These are phyloP conservation scores for Harringtonia aguacate DNA, from an alignment of 2,329 filamentous ascomycete genomes.

Conservation along the genomic window DNA sequence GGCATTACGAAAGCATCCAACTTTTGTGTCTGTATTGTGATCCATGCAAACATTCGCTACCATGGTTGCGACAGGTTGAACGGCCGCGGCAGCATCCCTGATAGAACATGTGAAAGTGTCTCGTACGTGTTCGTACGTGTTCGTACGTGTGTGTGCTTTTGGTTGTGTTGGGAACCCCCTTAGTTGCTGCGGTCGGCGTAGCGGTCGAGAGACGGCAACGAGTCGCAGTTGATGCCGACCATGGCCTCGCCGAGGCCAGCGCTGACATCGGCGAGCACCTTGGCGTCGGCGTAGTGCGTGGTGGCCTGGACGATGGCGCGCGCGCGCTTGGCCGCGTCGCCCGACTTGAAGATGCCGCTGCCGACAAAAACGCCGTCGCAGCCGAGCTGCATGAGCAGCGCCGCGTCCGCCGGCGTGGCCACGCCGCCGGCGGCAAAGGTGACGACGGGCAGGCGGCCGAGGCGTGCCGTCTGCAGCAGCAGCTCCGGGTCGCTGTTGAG, in stretches of 20 bases:
- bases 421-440: slow-evolving; percentile 98
- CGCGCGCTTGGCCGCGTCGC: slow-evolving; percentile 79
- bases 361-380: slow-evolving; percentile 98
- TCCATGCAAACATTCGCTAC: no score
- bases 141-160: no score
- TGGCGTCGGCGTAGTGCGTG: slow-evolving; percentile 78
- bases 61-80: no score
- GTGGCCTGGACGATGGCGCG: slow-evolving; percentile 92
- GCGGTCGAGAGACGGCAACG: no score
- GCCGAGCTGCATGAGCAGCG: slow-evolving; percentile 95
- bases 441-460: slow-evolving; percentile 84
- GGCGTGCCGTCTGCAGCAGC: slow-evolving; percentile 75
- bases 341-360: slow-evolving; percentile 94
- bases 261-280: slow-evolving; percentile 78
- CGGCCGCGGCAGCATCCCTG: no score
- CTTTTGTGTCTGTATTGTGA: no score
- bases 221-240: slow-evolving; percentile 96
- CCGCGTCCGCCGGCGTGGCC: slow-evolving; percentile 96
- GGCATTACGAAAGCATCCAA: no score
- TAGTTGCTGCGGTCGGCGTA: no score
- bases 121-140: no score
- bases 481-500: slow-evolving; percentile 69
- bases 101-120: no score
- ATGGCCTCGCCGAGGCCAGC: slow-evolving; percentile 92
- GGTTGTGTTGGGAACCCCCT: no score